Conservation (phyloP, 257 asterid species). For the Parsonsia alboflavescens region DNA sequence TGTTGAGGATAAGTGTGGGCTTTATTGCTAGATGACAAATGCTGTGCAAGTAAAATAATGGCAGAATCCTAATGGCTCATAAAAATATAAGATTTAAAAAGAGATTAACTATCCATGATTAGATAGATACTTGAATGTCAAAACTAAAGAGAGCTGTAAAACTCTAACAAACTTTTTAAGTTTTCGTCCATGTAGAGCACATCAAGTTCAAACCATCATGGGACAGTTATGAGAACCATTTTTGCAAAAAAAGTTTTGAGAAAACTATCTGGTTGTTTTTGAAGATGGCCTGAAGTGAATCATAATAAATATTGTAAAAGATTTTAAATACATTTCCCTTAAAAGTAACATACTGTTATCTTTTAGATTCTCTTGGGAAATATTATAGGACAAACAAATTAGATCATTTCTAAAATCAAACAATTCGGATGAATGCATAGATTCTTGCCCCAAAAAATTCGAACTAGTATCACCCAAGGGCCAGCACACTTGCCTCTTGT, state of each 20-base stretch:
- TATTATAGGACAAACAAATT: background rate
- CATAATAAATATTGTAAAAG: background rate
- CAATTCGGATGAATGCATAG: no score
- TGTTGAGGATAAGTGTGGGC: background rate
- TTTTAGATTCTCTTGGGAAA: background rate
- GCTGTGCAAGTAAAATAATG: no score
- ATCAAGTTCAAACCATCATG: background rate
- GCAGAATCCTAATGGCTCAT: no score
- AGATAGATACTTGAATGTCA: background rate
- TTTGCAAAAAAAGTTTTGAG: background rate
- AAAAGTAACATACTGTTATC: background rate
- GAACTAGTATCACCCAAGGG: no score
- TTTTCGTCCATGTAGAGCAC: background rate
- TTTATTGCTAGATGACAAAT: background rate
- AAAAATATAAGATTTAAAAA: background rate
- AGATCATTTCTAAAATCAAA: background rate
- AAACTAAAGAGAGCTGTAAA: background rate
- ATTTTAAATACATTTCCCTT: background rate
- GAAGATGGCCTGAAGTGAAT: background rate
- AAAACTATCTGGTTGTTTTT: background rate
- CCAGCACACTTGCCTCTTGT: no score
- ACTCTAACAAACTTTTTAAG: no score
- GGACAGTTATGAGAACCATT: background rate
- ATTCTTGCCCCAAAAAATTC: no score
- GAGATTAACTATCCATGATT: background rate